Percentiles rank a stretch among this genome's conserved stretches.
These are phyloP conservation scores for Mangifera indica DNA, from an alignment of 345 rosid species.

Conservation along the genomic window DNA sequence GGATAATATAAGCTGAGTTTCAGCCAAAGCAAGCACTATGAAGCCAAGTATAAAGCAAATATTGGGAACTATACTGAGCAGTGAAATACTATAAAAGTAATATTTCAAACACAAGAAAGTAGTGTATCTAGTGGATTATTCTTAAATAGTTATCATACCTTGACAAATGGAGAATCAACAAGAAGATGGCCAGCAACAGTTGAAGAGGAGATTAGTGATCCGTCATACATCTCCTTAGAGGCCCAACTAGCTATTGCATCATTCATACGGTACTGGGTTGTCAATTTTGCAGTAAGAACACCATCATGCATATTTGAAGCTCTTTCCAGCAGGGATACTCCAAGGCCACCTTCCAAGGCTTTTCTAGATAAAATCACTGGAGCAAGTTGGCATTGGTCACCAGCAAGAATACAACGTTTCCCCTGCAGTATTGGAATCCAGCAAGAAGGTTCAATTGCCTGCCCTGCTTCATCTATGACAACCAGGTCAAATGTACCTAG, in stretches of 20 bases:
- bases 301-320: constrained; percentile 75
- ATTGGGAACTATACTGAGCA: background rate
- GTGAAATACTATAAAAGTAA: background rate
- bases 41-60: background rate
- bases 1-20: background rate
- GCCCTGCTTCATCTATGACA: constrained; percentile 95
- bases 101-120: background rate
- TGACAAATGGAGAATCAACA: constrained; percentile 84
- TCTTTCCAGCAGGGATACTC: constrained; percentile 82
- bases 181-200: constrained; percentile 82
- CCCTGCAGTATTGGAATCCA: constrained; percentile 97
- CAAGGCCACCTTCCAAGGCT: constrained; percentile 92
- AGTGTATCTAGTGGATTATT: constrained; percentile 20
- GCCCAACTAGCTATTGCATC: constrained; percentile 97
- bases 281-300: constrained; percentile 62
- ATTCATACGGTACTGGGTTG: constrained; percentile 90
- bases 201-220: constrained; percentile 69
- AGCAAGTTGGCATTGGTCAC: constrained; percentile 94
- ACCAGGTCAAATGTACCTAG: constrained; percentile 81
- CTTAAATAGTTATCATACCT: constrained; percentile 49
- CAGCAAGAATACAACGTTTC: constrained; percentile 82
- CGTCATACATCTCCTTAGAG: constrained; percentile 95
- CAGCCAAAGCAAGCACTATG: background rate
- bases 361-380: constrained; percentile 84
- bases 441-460: constrained; percentile 93